phyloP scores from a whole-genome alignment of 345 rosid genomes.

The Euclidium syriacum region DNA sequence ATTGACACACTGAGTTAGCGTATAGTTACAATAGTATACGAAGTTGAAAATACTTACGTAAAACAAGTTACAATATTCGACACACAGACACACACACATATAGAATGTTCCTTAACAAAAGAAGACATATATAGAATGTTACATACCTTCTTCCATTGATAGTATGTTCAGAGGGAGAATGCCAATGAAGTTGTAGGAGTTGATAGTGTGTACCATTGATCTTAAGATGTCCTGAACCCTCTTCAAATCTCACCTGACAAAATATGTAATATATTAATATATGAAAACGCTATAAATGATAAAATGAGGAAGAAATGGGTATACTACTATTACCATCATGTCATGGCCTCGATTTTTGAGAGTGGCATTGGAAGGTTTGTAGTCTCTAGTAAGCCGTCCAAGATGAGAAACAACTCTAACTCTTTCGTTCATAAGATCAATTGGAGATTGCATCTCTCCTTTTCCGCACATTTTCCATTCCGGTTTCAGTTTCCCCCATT shows the following conservation, averaged over 20 bases:
- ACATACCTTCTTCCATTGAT: constrained; percentile 46
- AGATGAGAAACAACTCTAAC: constrained; percentile 40
- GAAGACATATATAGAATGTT: no score
- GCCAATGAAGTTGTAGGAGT: constrained; percentile 57
- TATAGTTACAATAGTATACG: no score
- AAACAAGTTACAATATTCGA: no score
- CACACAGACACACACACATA: no score
- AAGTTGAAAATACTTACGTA: no score
- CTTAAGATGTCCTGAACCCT: constrained; percentile 36
- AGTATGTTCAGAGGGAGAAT: no score
- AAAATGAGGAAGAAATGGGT: neutral
- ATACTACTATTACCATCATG: constrained; percentile 42
- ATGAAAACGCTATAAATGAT: neutral
- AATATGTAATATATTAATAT: neutral
- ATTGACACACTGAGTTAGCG: no score
- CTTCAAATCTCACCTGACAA: constrained; percentile 32
- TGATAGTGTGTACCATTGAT: constrained; percentile 35
- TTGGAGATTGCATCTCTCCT: no score
- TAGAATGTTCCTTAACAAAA: no score
- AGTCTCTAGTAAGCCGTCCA: constrained; percentile 41
- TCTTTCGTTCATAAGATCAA: constrained; percentile 40
- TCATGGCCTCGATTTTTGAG: constrained; percentile 70
- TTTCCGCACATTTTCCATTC: constrained; percentile 47
- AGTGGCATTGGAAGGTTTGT: no score
- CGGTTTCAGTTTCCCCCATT: constrained; percentile 52